A percentile compares a stretch with the other conserved stretches of the same genome.
These are phyloP conservation scores for Penicillium cosmopolitanum DNA, from an alignment of 495 filamentous ascomycete species.

Conservation along the genomic window DNA sequence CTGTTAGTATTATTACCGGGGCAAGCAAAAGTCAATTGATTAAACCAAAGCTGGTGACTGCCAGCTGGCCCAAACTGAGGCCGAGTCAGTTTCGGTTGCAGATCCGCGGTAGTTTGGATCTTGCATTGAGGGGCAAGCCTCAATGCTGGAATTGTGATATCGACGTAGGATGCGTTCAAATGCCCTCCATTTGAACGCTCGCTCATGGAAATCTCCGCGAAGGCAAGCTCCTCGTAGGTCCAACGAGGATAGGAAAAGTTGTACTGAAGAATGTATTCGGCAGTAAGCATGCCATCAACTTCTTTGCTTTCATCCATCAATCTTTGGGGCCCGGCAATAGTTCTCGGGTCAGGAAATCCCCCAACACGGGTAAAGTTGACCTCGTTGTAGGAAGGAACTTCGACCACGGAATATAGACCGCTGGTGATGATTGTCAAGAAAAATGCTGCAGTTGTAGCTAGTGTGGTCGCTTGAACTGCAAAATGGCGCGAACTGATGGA, in stretches of 20 bases:
- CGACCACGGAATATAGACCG: constrained; percentile 17
- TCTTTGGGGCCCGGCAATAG: background rate
- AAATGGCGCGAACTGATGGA: constrained; percentile 9
- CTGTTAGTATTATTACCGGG: constrained; percentile 9
- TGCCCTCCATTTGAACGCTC: background rate
- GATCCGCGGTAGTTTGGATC: background rate
- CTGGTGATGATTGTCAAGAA: constrained; percentile 21
- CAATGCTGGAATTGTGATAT: constrained; percentile 11
- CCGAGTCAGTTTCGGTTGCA: background rate
- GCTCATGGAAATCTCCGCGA: constrained; percentile 13
- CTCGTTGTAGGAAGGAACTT: background rate
- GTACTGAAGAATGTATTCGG: constrained; percentile 16
- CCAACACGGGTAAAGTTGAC: constrained; percentile 13
- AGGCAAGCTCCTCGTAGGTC: constrained; percentile 21
- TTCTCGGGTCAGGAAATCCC: constrained; percentile 7
- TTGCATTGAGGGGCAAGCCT: constrained; percentile 6
- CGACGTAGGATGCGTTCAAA: constrained; percentile 6
- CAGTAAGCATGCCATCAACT: constrained; percentile 4
- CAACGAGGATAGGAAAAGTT: constrained; percentile 19
- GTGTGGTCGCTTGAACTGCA: constrained; percentile 16
- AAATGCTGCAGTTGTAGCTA: constrained; percentile 6
- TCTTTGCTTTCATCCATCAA: background rate
- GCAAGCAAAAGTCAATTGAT: background rate
- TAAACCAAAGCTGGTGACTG: background rate
- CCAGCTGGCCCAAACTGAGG: background rate